Conservation (phyloP, 2,329 filamentous ascomycete species). For the Dothistroma septosporum region DNA sequence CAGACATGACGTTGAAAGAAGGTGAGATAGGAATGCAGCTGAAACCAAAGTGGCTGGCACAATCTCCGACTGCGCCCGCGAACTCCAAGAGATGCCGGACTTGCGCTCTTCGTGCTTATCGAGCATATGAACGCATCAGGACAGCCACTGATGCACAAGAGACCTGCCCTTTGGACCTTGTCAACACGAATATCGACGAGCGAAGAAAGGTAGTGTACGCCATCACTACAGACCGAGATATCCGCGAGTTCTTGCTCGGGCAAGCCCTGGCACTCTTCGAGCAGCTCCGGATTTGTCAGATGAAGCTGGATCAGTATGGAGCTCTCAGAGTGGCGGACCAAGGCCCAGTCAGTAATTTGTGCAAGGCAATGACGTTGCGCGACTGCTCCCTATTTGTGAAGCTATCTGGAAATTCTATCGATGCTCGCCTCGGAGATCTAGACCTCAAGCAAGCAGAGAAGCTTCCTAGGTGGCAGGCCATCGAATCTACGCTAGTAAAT, state of each 20-base stretch:
- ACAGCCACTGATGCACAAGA: constrained; percentile 33
- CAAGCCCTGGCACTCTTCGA: constrained; percentile 37
- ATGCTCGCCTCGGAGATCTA: constrained; percentile 44
- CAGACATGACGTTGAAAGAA: constrained; percentile 33
- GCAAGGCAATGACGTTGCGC: constrained; percentile 46
- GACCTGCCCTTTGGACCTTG: constrained; percentile 40
- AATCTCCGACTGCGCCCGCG: constrained; percentile 43
- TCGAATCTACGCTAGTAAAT: constrained; percentile 39
- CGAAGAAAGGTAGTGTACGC: constrained; percentile 23
- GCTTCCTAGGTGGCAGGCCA: constrained; percentile 39
- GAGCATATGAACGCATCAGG: constrained; percentile 24
- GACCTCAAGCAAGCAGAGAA: constrained; percentile 45
- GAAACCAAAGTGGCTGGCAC: constrained; percentile 49
- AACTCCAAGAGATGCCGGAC: constrained; percentile 43
- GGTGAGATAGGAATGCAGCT: constrained; percentile 37
- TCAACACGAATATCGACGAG: constrained; percentile 29
- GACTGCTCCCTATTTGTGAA: constrained; percentile 46
- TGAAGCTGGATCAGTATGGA: constrained; percentile 38
- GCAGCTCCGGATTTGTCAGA: constrained; percentile 38
- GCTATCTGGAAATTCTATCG: constrained; percentile 27
- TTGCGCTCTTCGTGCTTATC: constrained; percentile 42
- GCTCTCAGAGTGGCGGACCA: constrained; percentile 15
- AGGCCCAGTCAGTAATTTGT: constrained; percentile 23
- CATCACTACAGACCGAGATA: constrained; percentile 23
- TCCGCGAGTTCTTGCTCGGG: constrained; percentile 27